These are phyloP conservation scores for Metrosideros polymorpha DNA, from an alignment of 441 rosid genomes.

Conservation along the genomic window DNA sequence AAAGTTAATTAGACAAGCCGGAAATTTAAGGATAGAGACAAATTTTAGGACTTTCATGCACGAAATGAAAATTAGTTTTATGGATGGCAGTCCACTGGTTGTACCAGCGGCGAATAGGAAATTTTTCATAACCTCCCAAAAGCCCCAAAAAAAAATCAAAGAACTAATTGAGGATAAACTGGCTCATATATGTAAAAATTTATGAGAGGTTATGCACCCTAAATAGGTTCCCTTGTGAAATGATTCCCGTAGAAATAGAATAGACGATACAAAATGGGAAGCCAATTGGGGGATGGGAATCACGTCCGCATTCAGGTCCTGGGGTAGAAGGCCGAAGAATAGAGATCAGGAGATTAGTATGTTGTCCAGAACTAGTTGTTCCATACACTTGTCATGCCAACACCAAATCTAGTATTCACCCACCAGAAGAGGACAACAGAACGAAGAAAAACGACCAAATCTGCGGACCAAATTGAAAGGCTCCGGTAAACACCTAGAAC, in stretches of 20 bases:
- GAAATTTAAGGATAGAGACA: neutral
- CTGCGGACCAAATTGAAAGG: neutral
- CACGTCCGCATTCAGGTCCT: neutral
- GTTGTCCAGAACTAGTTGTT: neutral
- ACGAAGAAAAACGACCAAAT: neutral
- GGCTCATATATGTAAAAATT: neutral
- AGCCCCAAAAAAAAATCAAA: too few relatives aligned
- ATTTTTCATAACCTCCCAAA: too few relatives aligned
- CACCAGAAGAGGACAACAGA: neutral
- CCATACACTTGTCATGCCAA: neutral
- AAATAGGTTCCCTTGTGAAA: neutral
- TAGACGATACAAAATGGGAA: neutral
- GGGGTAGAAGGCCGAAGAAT: neutral
- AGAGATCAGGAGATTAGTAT: neutral
- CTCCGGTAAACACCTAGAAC: neutral
- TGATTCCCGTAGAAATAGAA: neutral
- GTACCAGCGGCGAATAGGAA: too few relatives aligned
- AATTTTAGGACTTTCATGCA: neutral
- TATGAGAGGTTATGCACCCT: neutral
- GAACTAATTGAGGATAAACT: neutral
- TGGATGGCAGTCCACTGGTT: neutral
- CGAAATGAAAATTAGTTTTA: neutral
- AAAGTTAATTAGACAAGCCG: too few relatives aligned
- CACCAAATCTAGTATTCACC: neutral
- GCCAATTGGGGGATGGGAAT: neutral